Percentiles rank a stretch among this genome's conserved stretches.
phyloP scores from a whole-genome alignment of 495 filamentous ascomycete genomes.

The Xylaria castorea region DNA sequence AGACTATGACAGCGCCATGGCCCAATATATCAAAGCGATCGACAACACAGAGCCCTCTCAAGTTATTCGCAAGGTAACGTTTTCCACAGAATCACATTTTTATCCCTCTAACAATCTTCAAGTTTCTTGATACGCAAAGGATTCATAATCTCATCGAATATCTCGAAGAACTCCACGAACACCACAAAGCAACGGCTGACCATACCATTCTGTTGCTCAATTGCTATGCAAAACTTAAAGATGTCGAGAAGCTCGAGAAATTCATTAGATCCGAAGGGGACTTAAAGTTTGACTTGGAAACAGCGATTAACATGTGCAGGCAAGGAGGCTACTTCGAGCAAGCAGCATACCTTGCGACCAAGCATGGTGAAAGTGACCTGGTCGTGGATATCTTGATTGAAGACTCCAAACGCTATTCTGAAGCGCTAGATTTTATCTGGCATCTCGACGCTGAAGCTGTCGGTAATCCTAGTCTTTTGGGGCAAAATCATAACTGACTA shows the following conservation, averaged over 20 bases:
- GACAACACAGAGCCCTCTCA: constrained; percentile 94
- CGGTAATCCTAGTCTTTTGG: background rate
- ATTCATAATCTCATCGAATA: constrained; percentile 99
- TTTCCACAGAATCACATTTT: background rate
- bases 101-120: constrained; percentile 34
- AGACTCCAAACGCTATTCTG: constrained; percentile 85
- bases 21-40: constrained; percentile 95
- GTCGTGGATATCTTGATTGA: constrained; percentile 96
- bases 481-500: constrained; percentile 36
- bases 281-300: constrained; percentile 95
- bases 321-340: constrained; percentile 98
- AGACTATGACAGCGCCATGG: constrained; percentile 97
- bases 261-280: constrained; percentile 97
- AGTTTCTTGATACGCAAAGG: constrained; percentile 93
- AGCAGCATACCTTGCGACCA: constrained; percentile 92
- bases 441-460: constrained; percentile 82
- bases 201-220: constrained; percentile 95
- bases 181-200: constrained; percentile 91
- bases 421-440: constrained; percentile 91
- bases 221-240: constrained; percentile 97
- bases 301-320: constrained; percentile 95
- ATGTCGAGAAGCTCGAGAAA: constrained; percentile 90
- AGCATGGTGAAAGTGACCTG: constrained; percentile 91
- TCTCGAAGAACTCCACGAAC: constrained; percentile 93
- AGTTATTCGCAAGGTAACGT: constrained; percentile 81